phyloP scores from a whole-genome alignment of 108 stramenopile genomes.

The Bacterosira constricta region DNA sequence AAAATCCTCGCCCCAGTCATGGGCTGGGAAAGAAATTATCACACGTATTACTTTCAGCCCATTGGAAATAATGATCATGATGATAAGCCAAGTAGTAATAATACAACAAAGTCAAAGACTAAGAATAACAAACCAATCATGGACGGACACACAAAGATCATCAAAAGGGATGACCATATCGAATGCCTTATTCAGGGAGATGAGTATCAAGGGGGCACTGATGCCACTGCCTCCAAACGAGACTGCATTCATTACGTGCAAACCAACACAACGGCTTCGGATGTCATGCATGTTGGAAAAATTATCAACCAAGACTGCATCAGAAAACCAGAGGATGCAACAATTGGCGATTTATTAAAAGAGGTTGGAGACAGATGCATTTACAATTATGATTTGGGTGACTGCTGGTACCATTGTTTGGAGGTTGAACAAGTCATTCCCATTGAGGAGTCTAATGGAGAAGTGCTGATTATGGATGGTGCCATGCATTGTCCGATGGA shows the following conservation, averaged over 20 bases:
- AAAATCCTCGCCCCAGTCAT: constrained; percentile 30
- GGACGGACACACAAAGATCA: no score
- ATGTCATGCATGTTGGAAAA: not conserved
- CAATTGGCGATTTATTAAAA: constrained; percentile 21
- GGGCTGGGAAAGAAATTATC: constrained; percentile 38
- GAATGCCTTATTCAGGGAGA: no score
- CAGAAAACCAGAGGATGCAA: constrained; percentile 4
- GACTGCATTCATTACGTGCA: no score
- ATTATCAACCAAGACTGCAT: not conserved
- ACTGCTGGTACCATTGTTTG: constrained; percentile 24
- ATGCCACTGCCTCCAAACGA: no score
- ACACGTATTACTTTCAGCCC: constrained; percentile 28
- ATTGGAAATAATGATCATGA: no score
- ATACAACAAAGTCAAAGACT: no score
- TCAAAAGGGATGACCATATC: no score
- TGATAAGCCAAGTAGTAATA: no score
- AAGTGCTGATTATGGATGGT: constrained; percentile 14
- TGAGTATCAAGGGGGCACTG: no score
- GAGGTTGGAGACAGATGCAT: constrained; percentile 17
- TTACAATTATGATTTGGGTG: constrained; percentile 44
- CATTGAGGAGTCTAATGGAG: constrained; percentile 7
- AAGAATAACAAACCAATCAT: no score
- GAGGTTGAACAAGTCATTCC: constrained; percentile 5
- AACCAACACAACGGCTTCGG: no score
- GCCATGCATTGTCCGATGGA: constrained; percentile 36